Conservation (phyloP, 2,329 filamentous ascomycete genomes). For the Ophiognomonia clavigignenti-juglandacearum region DNA sequence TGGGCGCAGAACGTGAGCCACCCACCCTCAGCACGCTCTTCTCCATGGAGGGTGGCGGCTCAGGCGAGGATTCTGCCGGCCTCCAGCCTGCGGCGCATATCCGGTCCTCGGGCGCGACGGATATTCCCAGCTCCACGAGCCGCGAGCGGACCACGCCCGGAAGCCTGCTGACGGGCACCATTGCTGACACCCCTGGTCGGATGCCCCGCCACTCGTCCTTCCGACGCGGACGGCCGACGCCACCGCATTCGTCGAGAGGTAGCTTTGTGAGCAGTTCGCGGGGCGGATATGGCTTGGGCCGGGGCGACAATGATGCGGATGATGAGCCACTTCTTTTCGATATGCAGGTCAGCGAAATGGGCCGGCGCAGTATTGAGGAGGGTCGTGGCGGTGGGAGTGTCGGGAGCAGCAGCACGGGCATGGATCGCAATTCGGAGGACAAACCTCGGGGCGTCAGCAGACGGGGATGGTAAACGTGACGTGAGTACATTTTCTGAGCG, state of each 20-base stretch:
- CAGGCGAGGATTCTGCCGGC: constrained; percentile 26
- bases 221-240: constrained; percentile 32
- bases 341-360: constrained; percentile 16
- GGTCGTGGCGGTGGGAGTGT: constrained; percentile 14
- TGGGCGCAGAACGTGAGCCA: constrained; percentile 60
- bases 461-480: constrained; percentile 15
- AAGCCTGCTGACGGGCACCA: constrained; percentile 17
- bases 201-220: constrained; percentile 40
- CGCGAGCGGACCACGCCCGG: constrained; percentile 42
- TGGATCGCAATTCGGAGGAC: constrained; percentile 8
- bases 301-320: constrained; percentile 36
- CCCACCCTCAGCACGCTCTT: constrained; percentile 62
- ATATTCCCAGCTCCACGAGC: constrained; percentile 32
- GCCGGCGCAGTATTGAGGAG: constrained; percentile 15
- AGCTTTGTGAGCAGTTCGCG: constrained; percentile 37
- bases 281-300: constrained; percentile 26
- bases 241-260: constrained; percentile 39
- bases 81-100: constrained; percentile 41
- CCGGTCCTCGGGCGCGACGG: constrained; percentile 32
- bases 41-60: constrained; percentile 35
- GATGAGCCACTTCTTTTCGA: constrained; percentile 17
- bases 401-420: constrained; percentile 12
- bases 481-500: not conserved
- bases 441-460: constrained; percentile 10
- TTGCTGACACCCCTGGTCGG: constrained; percentile 41